Conservation (phyloP, 805 yeast genomes). For the Lipomyces sp. region DNA sequence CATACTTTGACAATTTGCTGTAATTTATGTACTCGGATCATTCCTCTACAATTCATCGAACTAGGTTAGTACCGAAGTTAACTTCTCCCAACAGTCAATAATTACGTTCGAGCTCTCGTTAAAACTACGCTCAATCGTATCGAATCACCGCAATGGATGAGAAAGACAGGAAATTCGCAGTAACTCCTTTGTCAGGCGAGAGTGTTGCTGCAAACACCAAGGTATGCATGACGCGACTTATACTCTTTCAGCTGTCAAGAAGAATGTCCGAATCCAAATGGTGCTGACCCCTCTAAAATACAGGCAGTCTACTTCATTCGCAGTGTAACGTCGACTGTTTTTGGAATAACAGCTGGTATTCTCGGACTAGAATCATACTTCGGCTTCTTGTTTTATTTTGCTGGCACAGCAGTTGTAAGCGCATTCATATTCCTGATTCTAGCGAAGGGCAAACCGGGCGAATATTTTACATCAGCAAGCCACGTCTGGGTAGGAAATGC, state of each 20-base stretch:
- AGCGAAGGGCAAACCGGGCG: constrained; percentile 39
- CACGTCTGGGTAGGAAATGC: constrained; percentile 46
- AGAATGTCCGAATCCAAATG: not conserved
- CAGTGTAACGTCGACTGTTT: constrained; percentile 25
- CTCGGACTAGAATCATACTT: constrained; percentile 27
- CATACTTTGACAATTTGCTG: no score
- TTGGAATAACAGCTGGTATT: constrained; percentile 29
- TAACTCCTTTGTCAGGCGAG: constrained; percentile 21
- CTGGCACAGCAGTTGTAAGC: constrained; percentile 19
- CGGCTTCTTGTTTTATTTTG: constrained; percentile 30
- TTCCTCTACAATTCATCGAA: no score
- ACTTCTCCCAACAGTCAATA: no score
- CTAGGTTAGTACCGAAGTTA: no score
- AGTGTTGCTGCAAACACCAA: constrained; percentile 20
- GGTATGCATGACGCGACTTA: constrained; percentile 5
- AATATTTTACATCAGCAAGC: constrained; percentile 43
- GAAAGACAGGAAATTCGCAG: constrained; percentile 13
- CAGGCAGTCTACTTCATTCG: constrained; percentile 25
- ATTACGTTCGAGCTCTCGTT: no score
- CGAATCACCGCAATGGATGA: constrained; percentile 25
- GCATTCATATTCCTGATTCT: constrained; percentile 34
- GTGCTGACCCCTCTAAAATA: not conserved
- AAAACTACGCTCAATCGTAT: no score
- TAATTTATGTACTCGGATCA: no score
- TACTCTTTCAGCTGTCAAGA: not conserved